Conservation (phyloP, 345 rosid genomes). For the Salix exigua region DNA sequence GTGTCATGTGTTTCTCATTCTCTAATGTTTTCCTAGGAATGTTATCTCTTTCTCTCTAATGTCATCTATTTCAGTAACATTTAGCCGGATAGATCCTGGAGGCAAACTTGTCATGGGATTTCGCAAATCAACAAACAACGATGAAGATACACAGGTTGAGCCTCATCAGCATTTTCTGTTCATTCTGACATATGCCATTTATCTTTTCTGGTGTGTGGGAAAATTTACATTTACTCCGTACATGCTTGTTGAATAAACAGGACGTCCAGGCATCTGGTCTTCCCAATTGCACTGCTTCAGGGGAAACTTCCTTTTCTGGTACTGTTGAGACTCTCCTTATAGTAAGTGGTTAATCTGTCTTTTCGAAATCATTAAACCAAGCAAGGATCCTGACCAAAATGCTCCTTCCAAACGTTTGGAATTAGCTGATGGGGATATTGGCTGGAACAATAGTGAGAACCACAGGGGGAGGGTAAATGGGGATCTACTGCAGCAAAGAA, state of each 20-base stretch:
- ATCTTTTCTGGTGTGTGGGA: neutral
- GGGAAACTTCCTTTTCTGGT: conserved; percentile 52
- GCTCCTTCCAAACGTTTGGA: conserved; percentile 36
- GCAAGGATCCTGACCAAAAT: conserved; percentile 32
- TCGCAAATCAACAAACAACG: conserved; percentile 55
- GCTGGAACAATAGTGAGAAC: conserved; percentile 45
- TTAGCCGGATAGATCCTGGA: conserved; percentile 81
- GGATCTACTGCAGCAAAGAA: conserved; percentile 32
- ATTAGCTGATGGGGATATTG: conserved; percentile 41
- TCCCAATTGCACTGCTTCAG: conserved; percentile 37
- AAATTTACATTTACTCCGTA: conserved; percentile 3
- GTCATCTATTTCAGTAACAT: conserved; percentile 47
- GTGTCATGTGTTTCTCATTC: conserved; percentile 4
- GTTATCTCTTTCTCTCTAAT: neutral
- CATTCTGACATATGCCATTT: neutral
- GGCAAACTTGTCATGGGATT: conserved; percentile 77
- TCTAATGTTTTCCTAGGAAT: conserved; percentile 1
- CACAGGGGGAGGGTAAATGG: conserved; percentile 36
- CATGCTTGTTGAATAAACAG: conserved; percentile 32
- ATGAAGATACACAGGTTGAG: conserved; percentile 53
- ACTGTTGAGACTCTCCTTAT: conserved; percentile 38
- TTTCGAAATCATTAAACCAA: conserved; percentile 34
- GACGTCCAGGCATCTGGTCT: conserved; percentile 34
- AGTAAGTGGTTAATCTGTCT: conserved; percentile 41
- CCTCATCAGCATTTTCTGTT: conserved; percentile 8